Evolutionary conservation across 179 eudicot species (phyloP).

Genomic region (Beta lomatogona): DNA sequence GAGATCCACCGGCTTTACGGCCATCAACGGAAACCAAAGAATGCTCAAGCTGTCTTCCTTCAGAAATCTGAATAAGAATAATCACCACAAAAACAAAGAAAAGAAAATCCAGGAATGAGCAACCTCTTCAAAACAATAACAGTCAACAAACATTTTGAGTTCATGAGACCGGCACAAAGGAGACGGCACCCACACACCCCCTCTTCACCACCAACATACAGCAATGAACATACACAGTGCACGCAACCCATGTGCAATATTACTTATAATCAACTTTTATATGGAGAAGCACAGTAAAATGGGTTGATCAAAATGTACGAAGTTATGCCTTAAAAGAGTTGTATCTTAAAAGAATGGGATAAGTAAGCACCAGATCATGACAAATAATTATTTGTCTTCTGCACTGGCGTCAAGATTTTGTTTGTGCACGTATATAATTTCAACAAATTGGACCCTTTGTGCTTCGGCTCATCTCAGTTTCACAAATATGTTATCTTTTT

Average conservation of each 20-base stretch:
- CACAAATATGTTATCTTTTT: neutral
- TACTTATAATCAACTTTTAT: neutral
- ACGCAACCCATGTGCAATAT: too few relatives aligned
- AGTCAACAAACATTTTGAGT: neutral
- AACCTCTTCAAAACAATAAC: neutral
- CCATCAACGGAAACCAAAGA: constrained; percentile 41
- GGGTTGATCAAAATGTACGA: neutral
- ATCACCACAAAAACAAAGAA: neutral
- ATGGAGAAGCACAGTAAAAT: neutral
- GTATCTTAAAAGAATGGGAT: neutral
- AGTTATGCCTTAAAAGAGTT: neutral
- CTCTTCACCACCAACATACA: neutral
- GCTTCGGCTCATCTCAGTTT: neutral
- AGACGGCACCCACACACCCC: neutral
- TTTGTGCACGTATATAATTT: constrained; percentile 2
- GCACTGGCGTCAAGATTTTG: neutral
- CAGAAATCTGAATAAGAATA: constrained; percentile 27
- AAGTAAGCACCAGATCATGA: constrained; percentile 5
- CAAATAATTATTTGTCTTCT: neutral
- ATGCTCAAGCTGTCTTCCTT: constrained; percentile 22
- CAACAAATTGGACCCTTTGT: neutral
- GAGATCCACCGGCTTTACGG: constrained; percentile 37
- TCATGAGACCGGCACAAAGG: neutral
- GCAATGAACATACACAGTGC: neutral
- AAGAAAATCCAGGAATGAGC: neutral